Evolutionary conservation across 345 rosid species (phyloP).

Genomic region (Geranium brycei): DNA sequence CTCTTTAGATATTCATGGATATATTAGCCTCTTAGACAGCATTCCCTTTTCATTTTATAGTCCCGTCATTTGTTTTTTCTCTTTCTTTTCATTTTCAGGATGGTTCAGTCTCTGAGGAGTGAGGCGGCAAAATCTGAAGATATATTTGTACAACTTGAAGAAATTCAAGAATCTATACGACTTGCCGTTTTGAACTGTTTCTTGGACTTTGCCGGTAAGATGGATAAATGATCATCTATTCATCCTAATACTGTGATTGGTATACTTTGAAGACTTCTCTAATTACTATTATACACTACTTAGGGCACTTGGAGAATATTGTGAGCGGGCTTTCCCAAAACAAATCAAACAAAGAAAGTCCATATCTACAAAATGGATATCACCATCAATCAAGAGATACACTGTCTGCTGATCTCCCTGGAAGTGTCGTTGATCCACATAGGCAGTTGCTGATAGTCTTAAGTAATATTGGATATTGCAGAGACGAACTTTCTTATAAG

Average conservation of each 20-base stretch:
- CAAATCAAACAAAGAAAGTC: constrained; percentile 39
- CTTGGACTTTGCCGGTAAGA: constrained; percentile 90
- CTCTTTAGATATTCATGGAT: not conserved
- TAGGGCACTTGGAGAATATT: constrained; percentile 55
- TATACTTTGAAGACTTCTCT: not conserved
- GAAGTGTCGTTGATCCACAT: constrained; percentile 62
- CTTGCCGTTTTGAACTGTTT: constrained; percentile 88
- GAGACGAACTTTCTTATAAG: constrained; percentile 74
- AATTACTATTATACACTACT: constrained; percentile 7
- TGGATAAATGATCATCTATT: not conserved
- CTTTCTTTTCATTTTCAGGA: constrained; percentile 32
- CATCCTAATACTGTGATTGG: not conserved
- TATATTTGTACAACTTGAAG: constrained; percentile 63
- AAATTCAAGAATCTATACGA: constrained; percentile 77
- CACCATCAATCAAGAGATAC: constrained; percentile 35
- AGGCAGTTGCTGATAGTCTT: constrained; percentile 62
- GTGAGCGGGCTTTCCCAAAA: constrained; percentile 41
- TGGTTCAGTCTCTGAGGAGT: constrained; percentile 62
- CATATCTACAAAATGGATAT: constrained; percentile 50
- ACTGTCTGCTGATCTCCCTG: constrained; percentile 35
- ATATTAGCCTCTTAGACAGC: not conserved
- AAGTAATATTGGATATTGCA: constrained; percentile 93
- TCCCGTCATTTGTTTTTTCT: constrained; percentile 5
- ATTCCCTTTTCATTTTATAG: not conserved
- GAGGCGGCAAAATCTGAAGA: constrained; percentile 78